These are phyloP conservation scores for Pseudonitzschia multiseries DNA, from an alignment of 108 stramenopile genomes.

Conservation along the genomic window DNA sequence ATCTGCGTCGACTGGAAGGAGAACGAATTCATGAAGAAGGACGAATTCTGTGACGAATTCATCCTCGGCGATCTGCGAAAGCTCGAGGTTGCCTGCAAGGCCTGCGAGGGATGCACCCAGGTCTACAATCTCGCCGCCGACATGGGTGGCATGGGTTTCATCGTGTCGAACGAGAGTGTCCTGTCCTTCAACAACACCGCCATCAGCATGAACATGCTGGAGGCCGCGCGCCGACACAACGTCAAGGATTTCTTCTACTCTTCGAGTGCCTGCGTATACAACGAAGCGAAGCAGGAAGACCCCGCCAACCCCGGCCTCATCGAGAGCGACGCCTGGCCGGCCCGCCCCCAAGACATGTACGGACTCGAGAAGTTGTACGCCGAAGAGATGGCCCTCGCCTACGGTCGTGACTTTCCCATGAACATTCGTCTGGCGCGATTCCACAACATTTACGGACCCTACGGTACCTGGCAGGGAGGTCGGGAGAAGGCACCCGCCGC, in stretches of 20 bases:
- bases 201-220: conserved; percentile 98
- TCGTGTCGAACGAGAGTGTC: conserved; percentile 95
- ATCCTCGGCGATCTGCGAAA: conserved; percentile 92
- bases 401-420: conserved; percentile 94
- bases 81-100: conserved; percentile 92
- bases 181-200: conserved; percentile 98
- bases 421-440: conserved; percentile 93
- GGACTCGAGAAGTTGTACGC: conserved; percentile 98
- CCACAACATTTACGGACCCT: conserved; percentile 98
- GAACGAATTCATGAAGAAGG: conserved; percentile 96
- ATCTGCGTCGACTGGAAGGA: conserved; percentile 94
- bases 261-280: conserved; percentile 97
- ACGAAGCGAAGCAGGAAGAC: conserved; percentile 98
- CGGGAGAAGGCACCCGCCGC: conserved; percentile 99
- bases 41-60: conserved; percentile 98
- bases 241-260: conserved; percentile 95
- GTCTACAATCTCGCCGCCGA: conserved; percentile 99
- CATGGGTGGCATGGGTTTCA: conserved; percentile 99
- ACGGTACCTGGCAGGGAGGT: conserved; percentile 99
- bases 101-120: conserved; percentile 91
- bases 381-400: conserved; percentile 98
- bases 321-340: conserved; percentile 98
- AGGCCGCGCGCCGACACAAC: conserved; percentile 91
- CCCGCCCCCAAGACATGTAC: conserved; percentile 99
- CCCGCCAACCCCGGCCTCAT: conserved; percentile 93